A percentile compares a stretch with the other conserved stretches of the same genome.
These are phyloP conservation scores for Epichloe sp. DNA, from an alignment of 2,329 filamentous ascomycete genomes.

Conservation along the genomic window DNA sequence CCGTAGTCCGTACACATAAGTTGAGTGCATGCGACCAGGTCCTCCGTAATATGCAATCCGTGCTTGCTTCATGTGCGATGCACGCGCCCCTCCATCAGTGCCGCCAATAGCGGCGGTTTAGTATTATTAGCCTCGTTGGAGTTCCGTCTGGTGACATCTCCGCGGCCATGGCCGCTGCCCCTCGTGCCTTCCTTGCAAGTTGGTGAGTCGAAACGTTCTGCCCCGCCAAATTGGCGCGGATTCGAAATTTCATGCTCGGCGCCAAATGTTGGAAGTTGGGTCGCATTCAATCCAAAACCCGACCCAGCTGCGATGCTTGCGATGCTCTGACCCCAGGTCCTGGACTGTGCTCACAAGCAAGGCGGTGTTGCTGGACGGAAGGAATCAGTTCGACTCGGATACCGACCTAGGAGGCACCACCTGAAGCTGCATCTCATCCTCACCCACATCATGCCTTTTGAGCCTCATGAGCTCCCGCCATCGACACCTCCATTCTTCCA, in stretches of 20 bases:
- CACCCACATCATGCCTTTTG: constrained; percentile 12
- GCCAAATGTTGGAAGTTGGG: neutral
- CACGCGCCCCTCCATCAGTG: neutral
- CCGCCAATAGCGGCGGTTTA: neutral
- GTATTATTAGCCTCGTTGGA: too few species aligned
- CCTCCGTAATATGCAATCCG: too few species aligned
- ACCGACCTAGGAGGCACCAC: too few species aligned
- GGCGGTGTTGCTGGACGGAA: neutral
- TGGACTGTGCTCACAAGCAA: neutral
- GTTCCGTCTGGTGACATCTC: neutral
- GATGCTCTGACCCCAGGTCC: too few species aligned
- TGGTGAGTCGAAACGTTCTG: neutral
- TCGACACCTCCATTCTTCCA: constrained; percentile 15
- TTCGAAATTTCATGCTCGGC: neutral
- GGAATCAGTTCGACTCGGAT: neutral
- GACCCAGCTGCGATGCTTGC: too few species aligned
- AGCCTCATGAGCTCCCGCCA: constrained; percentile 16
- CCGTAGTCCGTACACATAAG: too few species aligned
- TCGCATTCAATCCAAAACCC: too few species aligned
- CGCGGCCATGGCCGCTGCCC: too few species aligned
- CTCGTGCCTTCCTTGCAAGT: neutral
- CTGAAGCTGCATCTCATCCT: neutral
- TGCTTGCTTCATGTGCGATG: neutral
- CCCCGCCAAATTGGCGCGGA: neutral
- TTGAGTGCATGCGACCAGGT: too few species aligned